Conservation (phyloP, 495 filamentous ascomycete species). For the Annulohypoxylon nitens region DNA sequence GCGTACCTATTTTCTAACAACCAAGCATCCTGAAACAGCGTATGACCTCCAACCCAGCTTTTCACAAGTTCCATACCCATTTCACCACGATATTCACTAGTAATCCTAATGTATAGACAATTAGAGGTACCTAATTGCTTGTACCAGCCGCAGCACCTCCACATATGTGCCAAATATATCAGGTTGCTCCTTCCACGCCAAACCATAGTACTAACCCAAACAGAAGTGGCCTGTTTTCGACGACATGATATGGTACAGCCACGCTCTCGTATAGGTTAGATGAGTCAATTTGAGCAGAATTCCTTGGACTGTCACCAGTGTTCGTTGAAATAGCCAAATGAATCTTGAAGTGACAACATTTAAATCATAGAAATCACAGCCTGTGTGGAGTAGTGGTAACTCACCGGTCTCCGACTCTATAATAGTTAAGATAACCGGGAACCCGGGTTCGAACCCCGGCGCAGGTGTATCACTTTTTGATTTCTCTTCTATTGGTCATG, state of each 20-base stretch:
- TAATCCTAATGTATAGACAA: too few relatives aligned
- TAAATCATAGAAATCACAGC: background rate
- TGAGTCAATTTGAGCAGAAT: constrained; percentile 1
- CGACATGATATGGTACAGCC: background rate
- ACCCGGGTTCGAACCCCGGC: constrained; percentile 48
- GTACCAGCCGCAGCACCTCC: too few relatives aligned
- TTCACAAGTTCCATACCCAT: too few relatives aligned
- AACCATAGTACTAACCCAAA: background rate
- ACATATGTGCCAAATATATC: background rate
- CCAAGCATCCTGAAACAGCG: too few relatives aligned
- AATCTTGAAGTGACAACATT: background rate
- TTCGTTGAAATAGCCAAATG: background rate
- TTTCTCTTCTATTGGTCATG: too few relatives aligned
- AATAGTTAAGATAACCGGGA: constrained; percentile 31
- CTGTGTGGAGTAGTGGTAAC: constrained; percentile 50
- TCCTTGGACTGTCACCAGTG: background rate
- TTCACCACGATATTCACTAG: too few relatives aligned
- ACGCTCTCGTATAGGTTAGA: background rate
- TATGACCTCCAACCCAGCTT: too few relatives aligned
- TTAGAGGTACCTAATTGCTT: too few relatives aligned
- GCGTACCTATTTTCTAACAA: too few relatives aligned
- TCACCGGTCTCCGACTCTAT: constrained; percentile 42
- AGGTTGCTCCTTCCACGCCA: background rate
- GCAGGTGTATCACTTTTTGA: constrained; percentile 31
- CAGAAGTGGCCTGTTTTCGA: background rate